Evolutionary conservation across 768 basidiomycete species (phyloP).

Genomic region (Pholiota microspora): DNA sequence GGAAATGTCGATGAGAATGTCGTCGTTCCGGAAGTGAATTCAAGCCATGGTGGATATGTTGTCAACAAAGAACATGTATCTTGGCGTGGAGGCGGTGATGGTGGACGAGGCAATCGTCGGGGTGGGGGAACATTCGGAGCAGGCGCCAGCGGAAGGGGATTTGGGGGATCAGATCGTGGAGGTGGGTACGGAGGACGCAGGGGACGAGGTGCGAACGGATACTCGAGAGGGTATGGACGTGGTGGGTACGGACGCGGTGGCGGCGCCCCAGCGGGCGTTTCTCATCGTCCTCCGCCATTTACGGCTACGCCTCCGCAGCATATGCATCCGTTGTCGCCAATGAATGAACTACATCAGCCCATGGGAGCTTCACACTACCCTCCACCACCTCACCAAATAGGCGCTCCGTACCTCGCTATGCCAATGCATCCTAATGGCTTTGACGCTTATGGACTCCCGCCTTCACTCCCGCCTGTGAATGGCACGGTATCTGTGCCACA

Average conservation of each 20-base stretch:
- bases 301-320: slow-evolving; percentile 28
- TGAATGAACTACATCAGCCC: slow-evolving; percentile 3
- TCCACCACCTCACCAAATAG: slow-evolving; percentile 20
- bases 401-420: slow-evolving; percentile 19
- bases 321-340: slow-evolving; percentile 28
- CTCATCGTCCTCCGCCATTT: slow-evolving; percentile 24
- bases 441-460: slow-evolving; percentile 7
- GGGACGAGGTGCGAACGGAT: slow-evolving; percentile 11
- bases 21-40: slow-evolving; percentile 5
- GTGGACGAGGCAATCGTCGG: slow-evolving; percentile 3
- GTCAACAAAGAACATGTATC: not conserved
- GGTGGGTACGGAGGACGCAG: slow-evolving; percentile 10
- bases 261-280: slow-evolving; percentile 24
- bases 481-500: slow-evolving; percentile 15
- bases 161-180: slow-evolving; percentile 10
- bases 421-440: not conserved
- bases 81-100: slow-evolving; percentile 1
- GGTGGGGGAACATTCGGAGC: not conserved
- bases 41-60: not conserved
- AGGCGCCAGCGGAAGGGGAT: slow-evolving; percentile 5
- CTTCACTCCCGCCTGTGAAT: slow-evolving; percentile 23
- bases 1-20: not conserved
- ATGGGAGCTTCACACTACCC: slow-evolving; percentile 24
- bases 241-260: slow-evolving; percentile 18
- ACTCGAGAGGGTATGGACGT: slow-evolving; percentile 3